Conservation (phyloP, 2,329 filamentous ascomycete genomes). For the Emericellopsis cladophorae region DNA sequence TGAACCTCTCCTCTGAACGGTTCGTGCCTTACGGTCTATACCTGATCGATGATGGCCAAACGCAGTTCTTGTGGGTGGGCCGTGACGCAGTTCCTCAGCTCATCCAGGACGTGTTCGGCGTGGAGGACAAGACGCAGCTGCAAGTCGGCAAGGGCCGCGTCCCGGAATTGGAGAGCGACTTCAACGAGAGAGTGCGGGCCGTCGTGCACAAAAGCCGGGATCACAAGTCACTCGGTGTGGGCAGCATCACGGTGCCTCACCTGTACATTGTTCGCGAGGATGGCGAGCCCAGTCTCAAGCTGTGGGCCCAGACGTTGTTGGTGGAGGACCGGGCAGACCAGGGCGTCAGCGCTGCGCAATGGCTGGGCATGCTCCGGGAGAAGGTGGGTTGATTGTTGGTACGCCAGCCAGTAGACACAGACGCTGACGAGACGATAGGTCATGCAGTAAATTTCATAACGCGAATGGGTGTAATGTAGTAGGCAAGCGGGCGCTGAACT, state of each 20-base stretch:
- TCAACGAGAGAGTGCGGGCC: conserved; percentile 85
- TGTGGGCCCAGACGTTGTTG: conserved; percentile 93
- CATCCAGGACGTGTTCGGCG: conserved; percentile 78
- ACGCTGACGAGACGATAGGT: conserved; percentile 11
- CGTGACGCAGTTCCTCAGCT: conserved; percentile 86
- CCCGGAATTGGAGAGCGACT: conserved; percentile 85
- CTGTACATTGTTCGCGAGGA: conserved; percentile 91
- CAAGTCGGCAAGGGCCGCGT: conserved; percentile 84
- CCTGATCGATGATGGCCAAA: conserved; percentile 93
- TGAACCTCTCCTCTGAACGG: conserved; percentile 80
- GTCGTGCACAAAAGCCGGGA: conserved; percentile 89
- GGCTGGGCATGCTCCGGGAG: conserved; percentile 82
- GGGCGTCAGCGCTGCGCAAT: conserved; percentile 83
- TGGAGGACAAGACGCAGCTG: conserved; percentile 69
- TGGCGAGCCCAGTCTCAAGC: conserved; percentile 83
- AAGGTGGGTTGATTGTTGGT: conserved; percentile 50
- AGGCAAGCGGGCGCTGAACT: not conserved
- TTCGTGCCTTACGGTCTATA: conserved; percentile 87
- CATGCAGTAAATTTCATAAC: conserved; percentile 15
- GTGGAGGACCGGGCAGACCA: conserved; percentile 94
- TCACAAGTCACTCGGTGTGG: conserved; percentile 73
- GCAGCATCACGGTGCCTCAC: conserved; percentile 85
- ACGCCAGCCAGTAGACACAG: not conserved
- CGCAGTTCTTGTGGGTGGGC: conserved; percentile 94
- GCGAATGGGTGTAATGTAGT: not conserved